Percentiles rank a stretch among this genome's conserved stretches.
Evolutionary conservation across 1,284 basidiomycete species (phyloP).

Genomic region (Cryptococcus sp.): DNA sequence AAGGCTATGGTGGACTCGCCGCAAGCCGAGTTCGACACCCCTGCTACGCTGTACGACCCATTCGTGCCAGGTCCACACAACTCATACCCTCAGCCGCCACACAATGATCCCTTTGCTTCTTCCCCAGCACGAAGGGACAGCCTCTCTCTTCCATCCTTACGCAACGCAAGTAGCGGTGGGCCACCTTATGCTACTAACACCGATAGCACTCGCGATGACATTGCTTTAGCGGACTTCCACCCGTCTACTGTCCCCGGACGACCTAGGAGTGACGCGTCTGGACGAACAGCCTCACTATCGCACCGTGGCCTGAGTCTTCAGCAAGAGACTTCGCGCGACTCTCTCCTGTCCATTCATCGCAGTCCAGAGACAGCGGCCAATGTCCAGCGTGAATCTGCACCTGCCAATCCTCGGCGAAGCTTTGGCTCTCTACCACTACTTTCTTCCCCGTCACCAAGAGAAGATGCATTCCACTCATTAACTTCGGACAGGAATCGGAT

Average conservation of each 20-base stretch:
- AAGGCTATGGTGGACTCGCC: slow-evolving; percentile 19
- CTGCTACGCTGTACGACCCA: slow-evolving; percentile 22
- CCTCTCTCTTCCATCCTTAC: not conserved
- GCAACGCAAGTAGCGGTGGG: not conserved
- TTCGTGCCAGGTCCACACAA: slow-evolving; percentile 6
- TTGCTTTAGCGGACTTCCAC: slow-evolving; percentile 6
- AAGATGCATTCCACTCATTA: slow-evolving; percentile 9
- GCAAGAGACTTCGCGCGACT: not conserved
- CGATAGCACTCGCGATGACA: slow-evolving; percentile 2
- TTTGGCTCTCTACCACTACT: not conserved
- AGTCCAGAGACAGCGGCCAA: no score
- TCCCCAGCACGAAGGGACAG: not conserved
- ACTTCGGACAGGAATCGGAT: not conserved
- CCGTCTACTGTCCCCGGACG: not conserved
- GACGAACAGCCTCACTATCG: not conserved
- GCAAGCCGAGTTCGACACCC: slow-evolving; percentile 18
- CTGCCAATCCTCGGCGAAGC: not conserved
- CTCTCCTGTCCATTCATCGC: not conserved
- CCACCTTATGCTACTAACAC: not conserved
- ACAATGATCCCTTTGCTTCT: not conserved
- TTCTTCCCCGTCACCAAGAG: slow-evolving; percentile 6
- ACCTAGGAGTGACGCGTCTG: not conserved
- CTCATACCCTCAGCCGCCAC: slow-evolving; percentile 8
- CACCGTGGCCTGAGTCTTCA: not conserved
- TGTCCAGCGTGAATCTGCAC: not conserved